Percentiles rank a stretch among this genome's conserved stretches.
Conservation (phyloP, 495 filamentous ascomycete species). For the Penicillium canariense region DNA sequence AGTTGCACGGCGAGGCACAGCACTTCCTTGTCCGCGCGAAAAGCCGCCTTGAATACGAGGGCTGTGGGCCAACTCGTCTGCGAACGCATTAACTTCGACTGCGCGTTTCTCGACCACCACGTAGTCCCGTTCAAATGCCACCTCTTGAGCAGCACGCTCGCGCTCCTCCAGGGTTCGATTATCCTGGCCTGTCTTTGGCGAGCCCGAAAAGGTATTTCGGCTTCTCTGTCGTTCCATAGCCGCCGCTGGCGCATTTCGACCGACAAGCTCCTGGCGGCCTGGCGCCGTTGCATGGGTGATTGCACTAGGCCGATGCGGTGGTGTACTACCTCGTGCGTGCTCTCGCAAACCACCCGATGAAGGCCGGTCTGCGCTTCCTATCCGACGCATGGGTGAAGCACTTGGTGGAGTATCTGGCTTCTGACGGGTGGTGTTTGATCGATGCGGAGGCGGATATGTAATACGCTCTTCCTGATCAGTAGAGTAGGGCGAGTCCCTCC, state of each 20-base stretch:
- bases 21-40: conserved; percentile 38
- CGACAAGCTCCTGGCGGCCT: conserved; percentile 52
- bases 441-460: conserved; percentile 26
- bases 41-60: conserved; percentile 53
- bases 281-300: conserved; percentile 59
- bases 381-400: conserved; percentile 36
- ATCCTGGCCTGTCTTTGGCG: conserved; percentile 43
- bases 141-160: conserved; percentile 79
- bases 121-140: conserved; percentile 89
- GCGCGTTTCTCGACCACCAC: conserved; percentile 92
- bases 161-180: conserved; percentile 54
- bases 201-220: conserved; percentile 47
- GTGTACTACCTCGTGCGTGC: conserved; percentile 20
- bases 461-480: conserved; percentile 26
- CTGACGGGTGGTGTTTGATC: conserved; percentile 24
- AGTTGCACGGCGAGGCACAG: conserved; percentile 66
- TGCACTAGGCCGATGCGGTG: conserved; percentile 40
- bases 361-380: conserved; percentile 39
- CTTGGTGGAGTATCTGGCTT: conserved; percentile 40
- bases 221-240: conserved; percentile 51
- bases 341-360: conserved; percentile 30
- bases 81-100: conserved; percentile 95
- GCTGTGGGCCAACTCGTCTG: conserved; percentile 86
- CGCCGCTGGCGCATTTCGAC: conserved; percentile 29
- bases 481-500: conserved; percentile 25